These are phyloP conservation scores for Ascochyta koolunga DNA, from an alignment of 2,329 filamentous ascomycete genomes.

Conservation along the genomic window DNA sequence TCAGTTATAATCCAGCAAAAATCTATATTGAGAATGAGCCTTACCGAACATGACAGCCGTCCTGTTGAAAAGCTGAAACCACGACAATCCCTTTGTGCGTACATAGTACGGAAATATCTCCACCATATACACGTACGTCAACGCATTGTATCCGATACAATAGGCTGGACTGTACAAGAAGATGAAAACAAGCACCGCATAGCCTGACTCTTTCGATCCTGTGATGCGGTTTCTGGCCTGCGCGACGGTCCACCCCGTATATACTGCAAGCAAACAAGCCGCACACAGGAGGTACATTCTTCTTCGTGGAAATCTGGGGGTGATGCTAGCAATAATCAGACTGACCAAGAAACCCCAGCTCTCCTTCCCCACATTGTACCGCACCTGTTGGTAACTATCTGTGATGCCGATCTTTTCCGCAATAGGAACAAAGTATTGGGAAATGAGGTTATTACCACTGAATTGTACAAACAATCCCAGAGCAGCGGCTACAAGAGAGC, in stretches of 20 bases:
- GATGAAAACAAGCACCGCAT: conserved; percentile 58
- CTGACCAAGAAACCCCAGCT: conserved; percentile 65
- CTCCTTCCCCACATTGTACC: conserved; percentile 63
- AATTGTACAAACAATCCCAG: conserved; percentile 72
- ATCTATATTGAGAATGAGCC: background rate
- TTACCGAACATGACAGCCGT: conserved; percentile 62
- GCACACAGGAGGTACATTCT: conserved; percentile 60
- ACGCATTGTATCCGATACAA: conserved; percentile 63
- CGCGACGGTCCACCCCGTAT: conserved; percentile 48
- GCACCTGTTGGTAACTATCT: conserved; percentile 43
- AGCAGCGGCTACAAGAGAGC: conserved; percentile 65
- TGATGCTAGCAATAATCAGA: conserved; percentile 60
- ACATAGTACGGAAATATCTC: conserved; percentile 59
- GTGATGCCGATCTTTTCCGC: conserved; percentile 67
- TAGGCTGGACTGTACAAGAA: conserved; percentile 61
- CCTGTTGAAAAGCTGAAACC: conserved; percentile 69
- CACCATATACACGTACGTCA: conserved; percentile 61
- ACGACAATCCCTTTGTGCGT: conserved; percentile 55
- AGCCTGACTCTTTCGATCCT: conserved; percentile 38
- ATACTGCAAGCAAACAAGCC: conserved; percentile 40
- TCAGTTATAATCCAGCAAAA: background rate
- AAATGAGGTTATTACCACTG: conserved; percentile 68
- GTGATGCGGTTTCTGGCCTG: conserved; percentile 60
- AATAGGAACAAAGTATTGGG: conserved; percentile 68
- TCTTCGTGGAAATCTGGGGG: conserved; percentile 62